A percentile compares a stretch with the other conserved stretches of the same genome.
These are phyloP conservation scores for Achaetomium macrosporum DNA, from an alignment of 2,329 filamentous ascomycete genomes.

Conservation along the genomic window DNA sequence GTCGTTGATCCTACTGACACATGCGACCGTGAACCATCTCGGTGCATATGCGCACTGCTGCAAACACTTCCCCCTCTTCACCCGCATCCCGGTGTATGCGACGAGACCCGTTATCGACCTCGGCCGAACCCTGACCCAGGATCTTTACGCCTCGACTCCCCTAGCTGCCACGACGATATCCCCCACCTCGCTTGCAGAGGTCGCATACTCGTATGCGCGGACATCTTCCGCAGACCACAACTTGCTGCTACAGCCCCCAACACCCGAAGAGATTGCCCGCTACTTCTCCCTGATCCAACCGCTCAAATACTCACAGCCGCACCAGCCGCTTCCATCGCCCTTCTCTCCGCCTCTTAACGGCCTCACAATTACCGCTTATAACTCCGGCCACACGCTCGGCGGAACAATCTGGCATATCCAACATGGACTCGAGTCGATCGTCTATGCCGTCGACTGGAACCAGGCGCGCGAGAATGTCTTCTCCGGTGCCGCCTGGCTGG, in stretches of 20 bases:
- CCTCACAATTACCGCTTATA: conserved; percentile 92
- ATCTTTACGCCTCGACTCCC: conserved; percentile 85
- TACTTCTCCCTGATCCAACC: conserved; percentile 90
- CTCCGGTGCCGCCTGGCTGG: conserved; percentile 88
- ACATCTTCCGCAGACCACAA: conserved; percentile 45
- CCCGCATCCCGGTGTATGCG: conserved; percentile 87
- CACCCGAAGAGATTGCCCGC: conserved; percentile 78
- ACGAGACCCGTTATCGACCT: conserved; percentile 90
- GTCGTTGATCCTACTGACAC: conserved; percentile 88
- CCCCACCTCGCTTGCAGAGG: conserved; percentile 62
- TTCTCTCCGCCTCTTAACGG: conserved; percentile 87
- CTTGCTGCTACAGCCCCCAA: conserved; percentile 64
- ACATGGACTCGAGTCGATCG: conserved; percentile 91
- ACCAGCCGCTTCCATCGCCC: conserved; percentile 79
- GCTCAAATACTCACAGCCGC: conserved; percentile 93
- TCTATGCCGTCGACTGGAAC: conserved; percentile 98
- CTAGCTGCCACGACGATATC: conserved; percentile 82
- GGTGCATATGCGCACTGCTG: conserved; percentile 95
- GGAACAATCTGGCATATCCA: conserved; percentile 99
- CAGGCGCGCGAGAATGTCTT: conserved; percentile 95
- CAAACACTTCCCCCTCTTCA: conserved; percentile 90
- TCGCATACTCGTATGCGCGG: conserved; percentile 49
- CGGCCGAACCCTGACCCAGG: conserved; percentile 82
- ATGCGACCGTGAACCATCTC: conserved; percentile 85
- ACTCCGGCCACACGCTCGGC: conserved; percentile 89